These are phyloP conservation scores for Aureobasidium sp. DNA, from an alignment of 2,329 filamentous ascomycete species.

Conservation along the genomic window DNA sequence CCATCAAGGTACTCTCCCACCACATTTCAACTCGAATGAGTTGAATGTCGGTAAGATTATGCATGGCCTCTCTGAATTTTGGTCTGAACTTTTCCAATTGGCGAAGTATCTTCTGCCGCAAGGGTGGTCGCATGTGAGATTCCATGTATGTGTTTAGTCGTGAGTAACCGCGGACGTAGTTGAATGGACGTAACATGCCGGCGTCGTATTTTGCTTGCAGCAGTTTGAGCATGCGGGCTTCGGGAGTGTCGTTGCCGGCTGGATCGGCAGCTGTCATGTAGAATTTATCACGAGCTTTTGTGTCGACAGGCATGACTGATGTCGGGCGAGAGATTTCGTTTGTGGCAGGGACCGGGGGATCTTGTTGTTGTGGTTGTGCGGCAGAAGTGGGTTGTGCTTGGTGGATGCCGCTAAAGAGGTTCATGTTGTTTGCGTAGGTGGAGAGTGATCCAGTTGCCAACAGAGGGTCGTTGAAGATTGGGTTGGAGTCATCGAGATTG, in stretches of 20 bases:
- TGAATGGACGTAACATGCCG: conserved; percentile 90
- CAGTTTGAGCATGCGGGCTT: conserved; percentile 91
- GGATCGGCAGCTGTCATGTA: conserved; percentile 96
- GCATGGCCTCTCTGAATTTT: conserved; percentile 92
- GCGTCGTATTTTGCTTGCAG: conserved; percentile 95
- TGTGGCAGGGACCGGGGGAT: conserved; percentile 33
- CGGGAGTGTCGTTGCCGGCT: conserved; percentile 75
- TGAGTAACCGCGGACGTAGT: conserved; percentile 95
- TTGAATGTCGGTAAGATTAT: conserved; percentile 86
- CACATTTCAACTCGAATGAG: conserved; percentile 96
- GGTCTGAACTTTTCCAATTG: conserved; percentile 90
- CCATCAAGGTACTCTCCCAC: conserved; percentile 95
- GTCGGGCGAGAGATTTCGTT: conserved; percentile 55
- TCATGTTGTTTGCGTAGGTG: conserved; percentile 37
- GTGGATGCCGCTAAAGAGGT: conserved; percentile 21
- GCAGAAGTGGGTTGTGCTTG: not conserved
- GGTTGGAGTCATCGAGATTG: conserved; percentile 36
- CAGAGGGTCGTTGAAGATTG: conserved; percentile 56
- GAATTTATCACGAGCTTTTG: conserved; percentile 70
- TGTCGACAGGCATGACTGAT: conserved; percentile 57
- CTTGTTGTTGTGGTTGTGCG: not conserved
- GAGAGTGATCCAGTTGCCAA: conserved; percentile 37
- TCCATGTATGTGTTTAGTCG: conserved; percentile 88
- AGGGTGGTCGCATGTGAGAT: conserved; percentile 70
- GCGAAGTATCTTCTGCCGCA: conserved; percentile 83